Conservation (phyloP, 495 filamentous ascomycete genomes). For the Penicillium subrubescens region DNA sequence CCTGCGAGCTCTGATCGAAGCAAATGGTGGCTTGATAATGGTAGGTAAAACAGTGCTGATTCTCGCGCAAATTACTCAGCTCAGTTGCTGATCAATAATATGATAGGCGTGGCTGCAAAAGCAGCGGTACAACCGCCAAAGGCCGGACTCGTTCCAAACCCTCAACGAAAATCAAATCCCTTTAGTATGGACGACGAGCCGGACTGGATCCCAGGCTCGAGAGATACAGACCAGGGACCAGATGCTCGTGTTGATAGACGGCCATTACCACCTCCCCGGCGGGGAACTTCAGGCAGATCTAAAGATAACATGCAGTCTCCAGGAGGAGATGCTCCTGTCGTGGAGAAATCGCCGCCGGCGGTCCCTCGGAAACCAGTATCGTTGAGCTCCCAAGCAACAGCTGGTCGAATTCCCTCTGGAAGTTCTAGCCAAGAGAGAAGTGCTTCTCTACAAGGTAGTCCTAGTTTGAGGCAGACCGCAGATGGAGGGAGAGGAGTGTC, state of each 20-base stretch:
- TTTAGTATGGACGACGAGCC: slow-evolving; percentile 67
- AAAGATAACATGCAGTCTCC: not conserved
- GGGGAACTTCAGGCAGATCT: slow-evolving; percentile 6
- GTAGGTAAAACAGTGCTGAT: slow-evolving; percentile 33
- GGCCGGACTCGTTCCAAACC: slow-evolving; percentile 64
- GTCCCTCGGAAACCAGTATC: slow-evolving; percentile 41
- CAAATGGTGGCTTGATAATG: slow-evolving; percentile 95
- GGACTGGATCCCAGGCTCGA: slow-evolving; percentile 65
- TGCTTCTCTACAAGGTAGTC: not conserved
- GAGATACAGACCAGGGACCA: not conserved
- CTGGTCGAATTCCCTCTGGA: not conserved
- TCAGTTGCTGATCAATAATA: slow-evolving; percentile 12
- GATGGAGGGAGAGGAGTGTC: not conserved
- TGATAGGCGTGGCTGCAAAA: slow-evolving; percentile 68
- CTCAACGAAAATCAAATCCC: slow-evolving; percentile 76
- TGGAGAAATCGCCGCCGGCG: slow-evolving; percentile 25
- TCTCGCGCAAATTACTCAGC: not conserved
- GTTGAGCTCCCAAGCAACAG: slow-evolving; percentile 21
- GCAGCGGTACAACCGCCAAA: slow-evolving; percentile 68
- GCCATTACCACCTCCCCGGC: slow-evolving; percentile 19
- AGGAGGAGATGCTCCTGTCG: not conserved
- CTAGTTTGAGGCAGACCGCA: not conserved
- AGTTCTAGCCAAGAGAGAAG: not conserved
- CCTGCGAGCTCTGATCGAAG: slow-evolving; percentile 85
- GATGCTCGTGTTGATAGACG: slow-evolving; percentile 7